phyloP scores from a whole-genome alignment of 129 eudicot genomes.

The Flaveria bidentis region DNA sequence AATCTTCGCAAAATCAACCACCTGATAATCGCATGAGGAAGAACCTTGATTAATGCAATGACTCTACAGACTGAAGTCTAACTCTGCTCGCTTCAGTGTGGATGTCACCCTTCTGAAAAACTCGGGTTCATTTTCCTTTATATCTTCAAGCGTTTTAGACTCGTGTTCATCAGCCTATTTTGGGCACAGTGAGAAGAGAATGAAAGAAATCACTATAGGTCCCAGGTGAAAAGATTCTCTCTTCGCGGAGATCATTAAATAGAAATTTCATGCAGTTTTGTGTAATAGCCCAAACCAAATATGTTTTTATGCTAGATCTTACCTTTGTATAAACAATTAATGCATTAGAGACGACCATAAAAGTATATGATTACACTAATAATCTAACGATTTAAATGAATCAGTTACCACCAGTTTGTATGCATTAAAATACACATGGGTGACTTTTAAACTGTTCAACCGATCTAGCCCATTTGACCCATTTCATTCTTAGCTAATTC shows the following conservation, averaged over 20 bases:
- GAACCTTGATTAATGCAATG: slow-evolving; percentile 10
- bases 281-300: background rate
- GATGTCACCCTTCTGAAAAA: slow-evolving; percentile 64
- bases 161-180: slow-evolving; percentile 91
- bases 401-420: background rate
- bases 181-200: background rate
- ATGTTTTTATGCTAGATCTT: background rate
- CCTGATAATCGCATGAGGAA: background rate
- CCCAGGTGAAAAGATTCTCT: slow-evolving; percentile 3
- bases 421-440: background rate
- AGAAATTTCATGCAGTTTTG: background rate
- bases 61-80: slow-evolving; percentile 56
- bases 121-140: slow-evolving; percentile 66
- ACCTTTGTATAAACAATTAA: background rate
- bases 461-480: background rate
- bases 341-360: background rate
- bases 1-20: background rate
- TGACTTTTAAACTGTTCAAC: background rate
- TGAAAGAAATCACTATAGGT: background rate
- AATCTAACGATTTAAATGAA: background rate
- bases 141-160: slow-evolving; percentile 67
- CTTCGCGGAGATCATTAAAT: slow-evolving; percentile 5
- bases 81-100: slow-evolving; percentile 71
- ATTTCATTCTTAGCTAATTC: background rate
- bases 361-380: background rate